Percentiles rank a stretch among this genome's conserved stretches.
phyloP scores from a whole-genome alignment of 495 filamentous ascomycete genomes.

The Parachaetomium inaequale region DNA sequence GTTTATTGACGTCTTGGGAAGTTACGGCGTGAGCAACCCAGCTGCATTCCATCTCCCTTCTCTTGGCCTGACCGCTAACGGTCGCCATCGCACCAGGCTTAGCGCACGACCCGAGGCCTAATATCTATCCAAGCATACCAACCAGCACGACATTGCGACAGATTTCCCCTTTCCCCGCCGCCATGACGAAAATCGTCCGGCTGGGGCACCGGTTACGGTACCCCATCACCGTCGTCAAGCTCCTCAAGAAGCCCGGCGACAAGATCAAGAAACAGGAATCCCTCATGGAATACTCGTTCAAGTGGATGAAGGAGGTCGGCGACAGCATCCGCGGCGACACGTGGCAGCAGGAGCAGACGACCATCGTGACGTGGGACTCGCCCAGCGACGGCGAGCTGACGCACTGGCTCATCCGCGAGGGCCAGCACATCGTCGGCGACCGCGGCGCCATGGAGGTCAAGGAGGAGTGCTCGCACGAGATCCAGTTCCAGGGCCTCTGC shows the following conservation, averaged over 20 bases:
- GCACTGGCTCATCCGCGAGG: constrained; percentile 70
- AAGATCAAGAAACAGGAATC: constrained; percentile 68
- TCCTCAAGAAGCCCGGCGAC: constrained; percentile 73
- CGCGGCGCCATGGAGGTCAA: constrained; percentile 70
- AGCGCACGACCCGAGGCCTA: constrained; percentile 1
- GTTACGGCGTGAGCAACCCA: constrained; percentile 22
- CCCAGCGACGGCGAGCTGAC: constrained; percentile 73
- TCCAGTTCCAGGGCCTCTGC: constrained; percentile 89
- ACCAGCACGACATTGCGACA: not conserved
- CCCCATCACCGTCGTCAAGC: constrained; percentile 87
- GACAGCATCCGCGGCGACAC: constrained; percentile 66
- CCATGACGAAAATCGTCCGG: constrained; percentile 39
- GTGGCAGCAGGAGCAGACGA: constrained; percentile 53
- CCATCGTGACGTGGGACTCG: constrained; percentile 73
- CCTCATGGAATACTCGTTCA: constrained; percentile 81
- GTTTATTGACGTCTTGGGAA: constrained; percentile 18
- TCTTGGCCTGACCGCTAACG: not conserved
- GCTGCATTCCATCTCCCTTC: not conserved
- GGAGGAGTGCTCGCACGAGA: constrained; percentile 84
- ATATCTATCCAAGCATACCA: not conserved
- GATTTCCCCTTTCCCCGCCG: not conserved
- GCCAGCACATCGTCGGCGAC: constrained; percentile 60
- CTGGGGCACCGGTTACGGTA: constrained; percentile 70
- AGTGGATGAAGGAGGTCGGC: constrained; percentile 66
- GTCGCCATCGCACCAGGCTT: not conserved